Evolutionary conservation across 2,329 filamentous ascomycete genomes (phyloP).

Genomic region (Colletotrichum australisinense): DNA sequence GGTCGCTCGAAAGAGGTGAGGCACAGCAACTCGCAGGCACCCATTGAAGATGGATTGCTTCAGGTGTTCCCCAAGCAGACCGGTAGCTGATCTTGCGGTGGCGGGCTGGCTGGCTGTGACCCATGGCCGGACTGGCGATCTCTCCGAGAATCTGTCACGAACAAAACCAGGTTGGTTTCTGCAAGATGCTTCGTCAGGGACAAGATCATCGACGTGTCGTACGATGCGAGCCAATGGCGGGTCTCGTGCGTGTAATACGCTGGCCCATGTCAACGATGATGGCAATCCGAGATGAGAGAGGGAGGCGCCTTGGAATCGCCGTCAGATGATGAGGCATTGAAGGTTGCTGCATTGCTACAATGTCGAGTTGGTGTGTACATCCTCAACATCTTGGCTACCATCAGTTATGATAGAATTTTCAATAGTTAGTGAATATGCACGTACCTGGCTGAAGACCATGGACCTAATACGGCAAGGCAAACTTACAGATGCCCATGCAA

Average conservation of each 20-base stretch:
- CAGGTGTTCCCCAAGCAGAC: conserved; percentile 3
- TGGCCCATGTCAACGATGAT: neutral
- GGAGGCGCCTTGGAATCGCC: neutral
- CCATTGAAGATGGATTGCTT: conserved; percentile 10
- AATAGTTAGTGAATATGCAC: conserved; percentile 13
- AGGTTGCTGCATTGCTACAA: conserved; percentile 22
- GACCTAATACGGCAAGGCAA: conserved; percentile 21
- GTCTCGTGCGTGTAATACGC: conserved; percentile 10
- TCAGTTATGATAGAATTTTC: conserved; percentile 28
- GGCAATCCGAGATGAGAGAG: neutral
- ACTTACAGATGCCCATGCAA: conserved; percentile 10
- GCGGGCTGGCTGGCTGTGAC: conserved; percentile 6
- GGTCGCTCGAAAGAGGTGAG: conserved; percentile 28
- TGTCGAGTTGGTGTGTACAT: conserved; percentile 25
- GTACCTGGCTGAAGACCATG: conserved; percentile 33
- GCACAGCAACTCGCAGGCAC: conserved; percentile 19
- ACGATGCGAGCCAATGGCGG: conserved; percentile 24
- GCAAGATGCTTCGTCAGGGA: conserved; percentile 22
- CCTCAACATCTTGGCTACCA: conserved; percentile 20
- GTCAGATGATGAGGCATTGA: conserved; percentile 28
- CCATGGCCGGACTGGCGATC: conserved; percentile 25
- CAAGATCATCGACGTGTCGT: conserved; percentile 27
- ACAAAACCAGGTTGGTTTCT: conserved; percentile 17
- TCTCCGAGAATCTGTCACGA: conserved; percentile 20
- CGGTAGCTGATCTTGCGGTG: conserved; percentile 32